These are phyloP conservation scores for Daldinia sp. DNA, from an alignment of 2,329 filamentous ascomycete genomes.

Conservation along the genomic window DNA sequence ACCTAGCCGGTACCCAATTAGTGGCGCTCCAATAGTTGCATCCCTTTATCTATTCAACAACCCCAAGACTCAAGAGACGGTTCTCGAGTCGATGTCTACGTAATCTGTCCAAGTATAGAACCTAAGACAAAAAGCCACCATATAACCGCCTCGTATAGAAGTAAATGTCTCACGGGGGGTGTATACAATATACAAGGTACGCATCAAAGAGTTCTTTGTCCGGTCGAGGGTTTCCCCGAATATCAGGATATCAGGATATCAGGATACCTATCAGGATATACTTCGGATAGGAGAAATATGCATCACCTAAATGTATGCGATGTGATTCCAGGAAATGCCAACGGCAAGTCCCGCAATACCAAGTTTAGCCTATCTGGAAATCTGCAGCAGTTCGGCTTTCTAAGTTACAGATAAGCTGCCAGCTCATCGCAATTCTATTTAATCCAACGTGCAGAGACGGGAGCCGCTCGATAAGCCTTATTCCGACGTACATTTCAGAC, in stretches of 20 bases:
- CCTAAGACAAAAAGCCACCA: too few relatives aligned
- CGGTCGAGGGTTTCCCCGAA: background rate
- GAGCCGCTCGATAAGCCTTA: slow-evolving; percentile 26
- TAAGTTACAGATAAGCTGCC: slow-evolving; percentile 28
- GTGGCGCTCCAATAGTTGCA: background rate
- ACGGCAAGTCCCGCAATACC: slow-evolving; percentile 28
- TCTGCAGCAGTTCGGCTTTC: slow-evolving; percentile 22
- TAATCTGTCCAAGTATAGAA: too few relatives aligned
- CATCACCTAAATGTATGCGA: background rate
- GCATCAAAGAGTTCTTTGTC: too few relatives aligned
- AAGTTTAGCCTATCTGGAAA: slow-evolving; percentile 32
- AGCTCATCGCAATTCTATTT: slow-evolving; percentile 14
- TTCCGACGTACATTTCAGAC: slow-evolving; percentile 28
- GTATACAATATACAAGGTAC: too few relatives aligned
- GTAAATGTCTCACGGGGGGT: too few relatives aligned
- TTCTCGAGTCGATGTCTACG: slow-evolving; percentile 3
- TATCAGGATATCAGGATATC: background rate
- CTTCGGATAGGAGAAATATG: too few relatives aligned
- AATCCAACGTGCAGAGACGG: slow-evolving; percentile 17
- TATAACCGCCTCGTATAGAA: too few relatives aligned
- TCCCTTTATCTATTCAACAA: background rate
- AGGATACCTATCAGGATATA: slow-evolving; percentile 3
- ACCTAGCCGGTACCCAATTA: background rate
- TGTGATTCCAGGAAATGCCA: slow-evolving; percentile 2
- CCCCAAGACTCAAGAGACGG: background rate